A percentile compares a stretch with the other conserved stretches of the same genome.
These are phyloP conservation scores for Auricularia sp. DNA, from an alignment of 768 basidiomycete genomes.

Conservation along the genomic window DNA sequence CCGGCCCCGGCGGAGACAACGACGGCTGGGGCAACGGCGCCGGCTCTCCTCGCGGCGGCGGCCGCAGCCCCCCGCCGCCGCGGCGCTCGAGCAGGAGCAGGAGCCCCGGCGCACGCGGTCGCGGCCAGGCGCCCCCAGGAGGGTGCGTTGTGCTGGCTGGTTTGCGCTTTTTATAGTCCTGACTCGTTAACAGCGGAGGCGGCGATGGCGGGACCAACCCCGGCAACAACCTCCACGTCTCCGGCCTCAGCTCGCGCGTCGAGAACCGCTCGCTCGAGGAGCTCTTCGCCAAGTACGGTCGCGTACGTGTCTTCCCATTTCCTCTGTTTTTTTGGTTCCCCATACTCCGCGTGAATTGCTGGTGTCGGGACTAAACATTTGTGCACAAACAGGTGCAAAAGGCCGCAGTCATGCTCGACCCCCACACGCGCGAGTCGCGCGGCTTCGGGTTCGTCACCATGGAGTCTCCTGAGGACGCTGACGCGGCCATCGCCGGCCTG, in stretches of 20 bases:
- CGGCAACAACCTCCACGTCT: slow-evolving; percentile 59
- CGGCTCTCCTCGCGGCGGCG: slow-evolving; percentile 35
- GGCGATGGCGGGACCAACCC: slow-evolving; percentile 37
- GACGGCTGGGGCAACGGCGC: slow-evolving; percentile 14
- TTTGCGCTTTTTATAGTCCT: not conserved
- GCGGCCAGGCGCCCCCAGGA: not conserved
- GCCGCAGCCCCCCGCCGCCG: slow-evolving; percentile 37
- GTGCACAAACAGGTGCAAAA: slow-evolving; percentile 44
- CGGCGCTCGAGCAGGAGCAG: slow-evolving; percentile 69
- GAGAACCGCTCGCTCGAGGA: slow-evolving; percentile 84
- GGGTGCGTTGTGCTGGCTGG: slow-evolving; percentile 8
- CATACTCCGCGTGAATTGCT: too few relatives aligned
- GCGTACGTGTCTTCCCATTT: slow-evolving; percentile 38
- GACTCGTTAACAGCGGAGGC: slow-evolving; percentile 9
- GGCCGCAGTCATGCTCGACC: slow-evolving; percentile 55
- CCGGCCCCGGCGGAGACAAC: slow-evolving; percentile 33
- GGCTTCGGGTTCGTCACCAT: slow-evolving; percentile 88
- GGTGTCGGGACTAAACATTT: not conserved
- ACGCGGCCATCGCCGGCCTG: slow-evolving; percentile 77
- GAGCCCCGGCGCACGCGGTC: slow-evolving; percentile 49
- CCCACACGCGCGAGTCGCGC: slow-evolving; percentile 58
- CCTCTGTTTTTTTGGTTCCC: not conserved
- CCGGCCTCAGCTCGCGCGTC: slow-evolving; percentile 45
- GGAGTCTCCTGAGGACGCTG: slow-evolving; percentile 78
- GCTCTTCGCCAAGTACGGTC: slow-evolving; percentile 79